These are phyloP conservation scores for Cyathus olla DNA, from an alignment of 1,284 basidiomycete species.

Conservation along the genomic window DNA sequence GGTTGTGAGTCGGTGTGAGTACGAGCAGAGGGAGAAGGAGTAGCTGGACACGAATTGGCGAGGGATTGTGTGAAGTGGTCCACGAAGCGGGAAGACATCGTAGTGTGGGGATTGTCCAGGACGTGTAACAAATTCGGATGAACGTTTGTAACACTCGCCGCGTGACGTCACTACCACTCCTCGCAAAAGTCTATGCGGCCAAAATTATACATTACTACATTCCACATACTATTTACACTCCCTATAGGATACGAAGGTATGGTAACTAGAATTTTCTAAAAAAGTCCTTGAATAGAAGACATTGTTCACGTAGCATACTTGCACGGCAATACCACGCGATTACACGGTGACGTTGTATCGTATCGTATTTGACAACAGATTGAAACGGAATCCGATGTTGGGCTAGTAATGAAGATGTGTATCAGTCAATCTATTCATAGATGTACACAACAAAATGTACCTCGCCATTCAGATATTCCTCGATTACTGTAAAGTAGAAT, in stretches of 20 bases:
- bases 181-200: not conserved
- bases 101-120: not conserved
- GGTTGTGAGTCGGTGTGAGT: not conserved
- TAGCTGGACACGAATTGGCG: slow-evolving; percentile 10
- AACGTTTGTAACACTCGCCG: not conserved
- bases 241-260: no score
- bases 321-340: not conserved
- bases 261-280: not conserved
- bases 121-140: not conserved
- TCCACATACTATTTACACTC: no score
- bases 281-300: not conserved
- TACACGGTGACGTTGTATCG: not conserved
- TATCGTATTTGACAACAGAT: not conserved
- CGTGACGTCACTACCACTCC: not conserved
- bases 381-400: slow-evolving; percentile 7
- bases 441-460: not conserved
- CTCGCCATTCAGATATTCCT: slow-evolving; percentile 51
- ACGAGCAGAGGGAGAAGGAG: slow-evolving; percentile 12
- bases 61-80: slow-evolving; percentile 25
- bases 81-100: slow-evolving; percentile 31
- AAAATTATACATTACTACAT: not conserved
- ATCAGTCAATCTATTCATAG: not conserved
- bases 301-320: not conserved
- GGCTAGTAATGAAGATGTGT: not conserved
- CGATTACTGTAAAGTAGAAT: slow-evolving; percentile 54